Evolutionary conservation across 768 basidiomycete species (phyloP).

Genomic region (Psilocybe sp.): DNA sequence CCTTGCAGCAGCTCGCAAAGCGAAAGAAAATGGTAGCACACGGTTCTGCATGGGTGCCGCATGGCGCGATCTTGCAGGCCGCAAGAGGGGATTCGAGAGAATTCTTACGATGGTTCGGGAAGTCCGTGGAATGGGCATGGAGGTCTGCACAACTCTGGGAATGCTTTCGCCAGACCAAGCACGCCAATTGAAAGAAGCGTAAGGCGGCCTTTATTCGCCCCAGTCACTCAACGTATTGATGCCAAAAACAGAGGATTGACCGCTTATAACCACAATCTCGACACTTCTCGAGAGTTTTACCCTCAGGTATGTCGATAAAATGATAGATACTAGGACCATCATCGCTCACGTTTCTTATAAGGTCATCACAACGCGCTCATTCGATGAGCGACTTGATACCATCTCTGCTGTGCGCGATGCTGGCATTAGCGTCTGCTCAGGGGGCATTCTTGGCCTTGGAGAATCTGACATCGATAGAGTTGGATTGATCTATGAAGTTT

Average conservation of each 20-base stretch:
- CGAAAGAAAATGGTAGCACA: slow-evolving; percentile 95
- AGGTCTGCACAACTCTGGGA: slow-evolving; percentile 97
- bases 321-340: neutral
- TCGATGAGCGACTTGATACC: slow-evolving; percentile 89
- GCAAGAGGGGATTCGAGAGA: slow-evolving; percentile 90
- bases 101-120: slow-evolving; percentile 91
- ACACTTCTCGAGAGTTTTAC: slow-evolving; percentile 96
- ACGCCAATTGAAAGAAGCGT: slow-evolving; percentile 89
- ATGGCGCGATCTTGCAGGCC: slow-evolving; percentile 91
- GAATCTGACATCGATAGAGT: slow-evolving; percentile 89
- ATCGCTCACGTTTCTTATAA: slow-evolving; percentile 25
- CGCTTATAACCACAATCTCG: slow-evolving; percentile 98
- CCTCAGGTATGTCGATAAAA: slow-evolving; percentile 57
- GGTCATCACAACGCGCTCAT: slow-evolving; percentile 95
- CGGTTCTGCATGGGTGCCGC: slow-evolving; percentile 99
- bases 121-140: slow-evolving; percentile 95
- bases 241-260: slow-evolving; percentile 68
- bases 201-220: slow-evolving; percentile 24
- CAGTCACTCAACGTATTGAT: slow-evolving; percentile 5
- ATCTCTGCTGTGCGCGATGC: slow-evolving; percentile 90
- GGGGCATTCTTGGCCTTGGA: slow-evolving; percentile 92
- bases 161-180: slow-evolving; percentile 97
- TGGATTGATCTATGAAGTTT: slow-evolving; percentile 90
- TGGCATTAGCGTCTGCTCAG: slow-evolving; percentile 96
- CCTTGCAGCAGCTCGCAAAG: slow-evolving; percentile 86